Conservation (phyloP, 73 alveolate genomes). For the Blepharisma stoltei region DNA sequence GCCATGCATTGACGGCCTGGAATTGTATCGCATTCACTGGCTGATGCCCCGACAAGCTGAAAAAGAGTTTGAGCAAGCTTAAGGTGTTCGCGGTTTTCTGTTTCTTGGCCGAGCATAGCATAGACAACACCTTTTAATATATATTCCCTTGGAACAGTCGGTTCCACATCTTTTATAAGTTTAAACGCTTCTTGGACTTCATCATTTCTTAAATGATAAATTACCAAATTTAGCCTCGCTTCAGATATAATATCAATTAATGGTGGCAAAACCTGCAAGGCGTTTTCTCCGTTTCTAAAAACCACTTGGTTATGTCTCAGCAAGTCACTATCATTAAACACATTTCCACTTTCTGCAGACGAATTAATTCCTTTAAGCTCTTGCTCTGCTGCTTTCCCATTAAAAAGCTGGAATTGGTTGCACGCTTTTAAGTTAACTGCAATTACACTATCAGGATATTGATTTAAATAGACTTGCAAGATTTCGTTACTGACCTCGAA, state of each 20-base stretch:
- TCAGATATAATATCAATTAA: constrained; percentile 94
- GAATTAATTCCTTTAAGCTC: constrained; percentile 77
- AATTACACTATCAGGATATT: constrained; percentile 65
- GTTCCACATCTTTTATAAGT: constrained; percentile 95
- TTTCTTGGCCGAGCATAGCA: constrained; percentile 92
- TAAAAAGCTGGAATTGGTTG: constrained; percentile 92
- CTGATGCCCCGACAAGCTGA: constrained; percentile 95
- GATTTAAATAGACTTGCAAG: constrained; percentile 78
- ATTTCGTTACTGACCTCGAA: constrained; percentile 94
- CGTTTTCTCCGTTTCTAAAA: constrained; percentile 96
- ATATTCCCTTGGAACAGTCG: constrained; percentile 92
- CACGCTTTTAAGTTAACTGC: constrained; percentile 98
- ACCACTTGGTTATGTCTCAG: constrained; percentile 96
- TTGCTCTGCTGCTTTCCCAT: constrained; percentile 97
- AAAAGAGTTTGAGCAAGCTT: constrained; percentile 90
- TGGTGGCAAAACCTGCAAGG: constrained; percentile 93
- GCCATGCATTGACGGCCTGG: constrained; percentile 99
- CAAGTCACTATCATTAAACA: constrained; percentile 91
- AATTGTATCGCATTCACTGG: constrained; percentile 98
- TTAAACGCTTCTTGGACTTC: constrained; percentile 90
- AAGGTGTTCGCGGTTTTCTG: constrained; percentile 88
- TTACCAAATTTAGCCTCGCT: constrained; percentile 94
- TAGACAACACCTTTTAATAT: constrained; percentile 97
- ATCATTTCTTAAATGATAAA: constrained; percentile 89
- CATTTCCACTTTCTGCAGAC: constrained; percentile 86